Conservation (phyloP, 192 early-diverging fungal species). For the Backusella morwellensis region DNA sequence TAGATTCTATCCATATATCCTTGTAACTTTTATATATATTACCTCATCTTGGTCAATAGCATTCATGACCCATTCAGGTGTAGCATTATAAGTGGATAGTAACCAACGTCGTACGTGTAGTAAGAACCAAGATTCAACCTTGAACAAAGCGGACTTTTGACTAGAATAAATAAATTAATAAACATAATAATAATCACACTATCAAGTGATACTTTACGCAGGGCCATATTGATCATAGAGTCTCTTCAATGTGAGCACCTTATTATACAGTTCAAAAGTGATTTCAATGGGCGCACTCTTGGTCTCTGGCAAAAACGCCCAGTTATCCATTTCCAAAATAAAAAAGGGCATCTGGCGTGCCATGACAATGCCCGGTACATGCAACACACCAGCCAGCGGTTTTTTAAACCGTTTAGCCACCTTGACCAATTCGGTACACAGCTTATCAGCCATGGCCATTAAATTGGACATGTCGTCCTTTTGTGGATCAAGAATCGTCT, state of each 20-base stretch:
- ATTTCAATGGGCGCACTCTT: conserved; percentile 43
- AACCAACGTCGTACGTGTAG: conserved; percentile 71
- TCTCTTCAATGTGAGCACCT: conserved; percentile 42
- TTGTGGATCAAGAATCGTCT: conserved; percentile 16
- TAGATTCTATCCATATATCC: neutral
- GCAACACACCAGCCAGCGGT: conserved; percentile 4
- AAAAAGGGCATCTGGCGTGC: conserved; percentile 51
- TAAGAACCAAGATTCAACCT: conserved; percentile 70
- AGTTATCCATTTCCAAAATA: conserved; percentile 55
- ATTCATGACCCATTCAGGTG: conserved; percentile 66
- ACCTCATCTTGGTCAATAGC: conserved; percentile 70
- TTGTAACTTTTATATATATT: neutral
- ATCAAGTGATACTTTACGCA: conserved; percentile 28
- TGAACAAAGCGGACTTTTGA: conserved; percentile 47
- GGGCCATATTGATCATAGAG: conserved; percentile 48
- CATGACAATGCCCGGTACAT: conserved; percentile 46
- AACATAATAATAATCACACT: neutral
- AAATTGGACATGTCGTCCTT: conserved; percentile 36
- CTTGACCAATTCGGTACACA: conserved; percentile 22
- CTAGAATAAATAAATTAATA: conserved; percentile 9
- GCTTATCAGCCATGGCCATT: conserved; percentile 31
- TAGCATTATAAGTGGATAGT: conserved; percentile 56
- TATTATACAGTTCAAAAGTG: conserved; percentile 57
- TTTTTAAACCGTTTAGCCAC: conserved; percentile 23
- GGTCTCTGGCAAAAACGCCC: conserved; percentile 44